Evolutionary conservation across 768 basidiomycete species (phyloP).

Genomic region (Erythrobasidium yunnanense): DNA sequence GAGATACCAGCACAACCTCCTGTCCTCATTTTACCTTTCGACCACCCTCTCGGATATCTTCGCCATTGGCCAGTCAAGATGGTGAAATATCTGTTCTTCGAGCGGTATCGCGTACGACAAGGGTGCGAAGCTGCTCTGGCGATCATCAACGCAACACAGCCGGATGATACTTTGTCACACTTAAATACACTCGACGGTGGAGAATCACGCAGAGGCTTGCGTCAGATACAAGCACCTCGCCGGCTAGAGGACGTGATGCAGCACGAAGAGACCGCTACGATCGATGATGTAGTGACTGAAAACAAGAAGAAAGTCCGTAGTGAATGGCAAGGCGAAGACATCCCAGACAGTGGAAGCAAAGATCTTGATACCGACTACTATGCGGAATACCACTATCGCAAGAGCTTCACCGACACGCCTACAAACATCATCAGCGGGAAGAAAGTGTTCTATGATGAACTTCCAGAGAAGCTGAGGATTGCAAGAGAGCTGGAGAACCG

Average conservation of each 20-base stretch:
- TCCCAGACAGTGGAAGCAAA: constrained; percentile 38
- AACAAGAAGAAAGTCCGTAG: constrained; percentile 14
- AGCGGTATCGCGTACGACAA: constrained; percentile 61
- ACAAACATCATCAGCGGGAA: constrained; percentile 51
- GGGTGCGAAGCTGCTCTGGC: constrained; percentile 74
- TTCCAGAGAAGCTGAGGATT: constrained; percentile 56
- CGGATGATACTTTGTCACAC: constrained; percentile 48
- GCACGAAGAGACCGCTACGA: background rate
- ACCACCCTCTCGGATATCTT: constrained; percentile 35
- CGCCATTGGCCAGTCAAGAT: constrained; percentile 35
- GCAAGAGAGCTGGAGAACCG: constrained; percentile 67
- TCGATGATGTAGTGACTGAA: constrained; percentile 14
- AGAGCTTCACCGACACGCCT: constrained; percentile 37
- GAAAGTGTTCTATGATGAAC: constrained; percentile 61
- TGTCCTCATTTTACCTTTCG: constrained; percentile 46
- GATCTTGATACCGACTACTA: constrained; percentile 67
- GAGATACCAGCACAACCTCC: constrained; percentile 65
- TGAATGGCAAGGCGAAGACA: background rate
- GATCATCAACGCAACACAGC: constrained; percentile 57
- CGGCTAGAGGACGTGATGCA: background rate
- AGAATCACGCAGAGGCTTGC: background rate
- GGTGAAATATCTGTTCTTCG: constrained; percentile 80
- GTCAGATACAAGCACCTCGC: constrained; percentile 1
- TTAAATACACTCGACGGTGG: constrained; percentile 27
- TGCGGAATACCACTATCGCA: constrained; percentile 58